phyloP scores from a whole-genome alignment of 768 basidiomycete species.

The Lactarius akahatsu region DNA sequence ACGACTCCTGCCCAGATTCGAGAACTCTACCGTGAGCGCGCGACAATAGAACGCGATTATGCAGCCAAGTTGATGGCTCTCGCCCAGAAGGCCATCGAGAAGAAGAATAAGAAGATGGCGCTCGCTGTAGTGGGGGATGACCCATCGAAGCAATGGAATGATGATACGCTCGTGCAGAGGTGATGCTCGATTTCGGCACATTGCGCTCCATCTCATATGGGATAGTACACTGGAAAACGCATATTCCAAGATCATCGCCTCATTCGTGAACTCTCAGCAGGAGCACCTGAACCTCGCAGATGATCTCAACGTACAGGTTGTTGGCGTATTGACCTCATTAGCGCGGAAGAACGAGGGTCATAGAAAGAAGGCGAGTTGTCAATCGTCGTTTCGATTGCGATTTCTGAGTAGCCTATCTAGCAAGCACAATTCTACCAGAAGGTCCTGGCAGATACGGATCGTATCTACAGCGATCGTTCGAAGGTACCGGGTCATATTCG shows the following conservation, averaged over 20 bases:
- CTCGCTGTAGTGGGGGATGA: slow-evolving; percentile 62
- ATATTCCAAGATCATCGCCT: slow-evolving; percentile 63
- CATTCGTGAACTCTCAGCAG: slow-evolving; percentile 58
- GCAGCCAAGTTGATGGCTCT: slow-evolving; percentile 66
- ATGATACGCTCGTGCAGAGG: slow-evolving; percentile 55
- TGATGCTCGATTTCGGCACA: slow-evolving; percentile 29
- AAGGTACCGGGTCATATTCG: slow-evolving; percentile 51
- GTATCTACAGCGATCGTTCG: slow-evolving; percentile 59
- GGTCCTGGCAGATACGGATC: slow-evolving; percentile 67
- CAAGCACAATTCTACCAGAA: slow-evolving; percentile 72
- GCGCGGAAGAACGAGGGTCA: slow-evolving; percentile 63
- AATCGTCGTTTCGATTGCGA: slow-evolving; percentile 5
- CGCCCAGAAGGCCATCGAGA: slow-evolving; percentile 66
- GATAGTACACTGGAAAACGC: slow-evolving; percentile 71
- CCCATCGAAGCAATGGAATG: slow-evolving; percentile 62
- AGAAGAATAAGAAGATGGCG: slow-evolving; percentile 58
- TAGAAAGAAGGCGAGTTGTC: slow-evolving; percentile 58
- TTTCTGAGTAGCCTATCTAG: slow-evolving; percentile 37
- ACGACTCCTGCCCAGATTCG: slow-evolving; percentile 51
- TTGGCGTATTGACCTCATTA: slow-evolving; percentile 58
- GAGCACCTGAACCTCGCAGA: slow-evolving; percentile 72
- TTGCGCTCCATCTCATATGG: slow-evolving; percentile 7
- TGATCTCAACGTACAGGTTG: slow-evolving; percentile 54
- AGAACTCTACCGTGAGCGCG: slow-evolving; percentile 67
- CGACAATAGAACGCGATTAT: slow-evolving; percentile 74